phyloP scores from a whole-genome alignment of 306 rosid species.

The Abrus precatorius region DNA sequence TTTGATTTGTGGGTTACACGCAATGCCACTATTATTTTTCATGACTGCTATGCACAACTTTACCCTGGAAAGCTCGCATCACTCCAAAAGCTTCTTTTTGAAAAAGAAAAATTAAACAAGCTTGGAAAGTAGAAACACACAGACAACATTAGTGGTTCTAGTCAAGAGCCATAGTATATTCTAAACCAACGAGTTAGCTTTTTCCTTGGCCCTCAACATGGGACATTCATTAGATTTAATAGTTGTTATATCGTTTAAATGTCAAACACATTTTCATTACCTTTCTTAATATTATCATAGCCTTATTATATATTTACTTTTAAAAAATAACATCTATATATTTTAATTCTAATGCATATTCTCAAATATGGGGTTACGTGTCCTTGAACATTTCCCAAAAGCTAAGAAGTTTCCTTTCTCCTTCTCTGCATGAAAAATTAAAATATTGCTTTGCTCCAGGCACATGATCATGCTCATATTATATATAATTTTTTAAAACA shows the following conservation, averaged over 20 bases:
- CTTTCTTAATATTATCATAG: neutral
- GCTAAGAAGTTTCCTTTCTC: neutral
- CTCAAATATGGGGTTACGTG: neutral
- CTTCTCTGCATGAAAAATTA: neutral
- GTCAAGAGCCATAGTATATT: conserved; percentile 45
- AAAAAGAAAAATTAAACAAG: conserved; percentile 42
- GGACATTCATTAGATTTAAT: conserved; percentile 3
- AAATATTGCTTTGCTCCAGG: neutral
- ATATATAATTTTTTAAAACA: neutral
- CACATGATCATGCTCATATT: neutral
- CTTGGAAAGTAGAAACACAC: conserved; percentile 41
- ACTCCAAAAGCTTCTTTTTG: conserved; percentile 56
- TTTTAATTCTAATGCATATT: neutral
- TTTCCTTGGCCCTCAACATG: conserved; percentile 39
- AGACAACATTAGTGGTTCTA: conserved; percentile 46
- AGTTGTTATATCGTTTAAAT: neutral
- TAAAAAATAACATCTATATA: neutral
- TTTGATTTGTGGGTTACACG: conserved; percentile 64
- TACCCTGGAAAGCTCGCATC: conserved; percentile 45
- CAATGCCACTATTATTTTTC: conserved; percentile 50
- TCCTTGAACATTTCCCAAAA: neutral
- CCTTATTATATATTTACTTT: neutral
- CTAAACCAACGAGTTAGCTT: conserved; percentile 23
- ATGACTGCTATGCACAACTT: conserved; percentile 37
- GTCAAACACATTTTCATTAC: neutral